These are phyloP conservation scores for Rhodotorula mucilaginosa DNA, from an alignment of 1,284 basidiomycete genomes.

Conservation along the genomic window DNA sequence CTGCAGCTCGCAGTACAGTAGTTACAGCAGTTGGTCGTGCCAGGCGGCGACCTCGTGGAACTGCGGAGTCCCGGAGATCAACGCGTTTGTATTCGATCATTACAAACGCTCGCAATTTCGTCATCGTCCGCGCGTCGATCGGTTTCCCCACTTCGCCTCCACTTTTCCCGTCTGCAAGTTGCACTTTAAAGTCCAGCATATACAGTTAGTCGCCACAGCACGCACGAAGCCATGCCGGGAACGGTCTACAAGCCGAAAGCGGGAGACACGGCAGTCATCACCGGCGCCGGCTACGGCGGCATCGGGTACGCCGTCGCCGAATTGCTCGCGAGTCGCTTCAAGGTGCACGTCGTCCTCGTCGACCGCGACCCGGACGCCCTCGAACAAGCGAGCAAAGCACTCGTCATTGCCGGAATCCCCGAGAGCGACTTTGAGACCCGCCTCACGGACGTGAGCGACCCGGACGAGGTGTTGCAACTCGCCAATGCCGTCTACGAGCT, in stretches of 20 bases:
- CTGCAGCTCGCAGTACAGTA: too few relatives aligned
- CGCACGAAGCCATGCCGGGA: too few relatives aligned
- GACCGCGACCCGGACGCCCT: constrained; percentile 30
- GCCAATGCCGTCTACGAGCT: constrained; percentile 26
- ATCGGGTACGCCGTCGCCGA: constrained; percentile 39
- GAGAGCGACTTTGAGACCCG: constrained; percentile 28
- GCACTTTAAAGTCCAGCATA: too few relatives aligned
- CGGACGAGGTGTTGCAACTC: constrained; percentile 27
- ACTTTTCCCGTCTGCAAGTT: background rate
- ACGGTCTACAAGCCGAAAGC: background rate
- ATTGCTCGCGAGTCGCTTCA: constrained; percentile 22
- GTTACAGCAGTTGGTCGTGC: too few relatives aligned
- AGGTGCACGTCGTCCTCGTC: constrained; percentile 34
- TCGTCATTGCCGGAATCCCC: constrained; percentile 17
- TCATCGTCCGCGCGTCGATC: background rate
- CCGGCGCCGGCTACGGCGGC: constrained; percentile 39
- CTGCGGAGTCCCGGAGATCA: too few relatives aligned
- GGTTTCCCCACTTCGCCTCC: background rate
- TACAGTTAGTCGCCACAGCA: too few relatives aligned
- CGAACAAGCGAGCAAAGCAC: background rate
- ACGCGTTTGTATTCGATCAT: too few relatives aligned
- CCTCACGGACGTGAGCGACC: constrained; percentile 32
- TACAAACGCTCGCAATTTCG: too few relatives aligned
- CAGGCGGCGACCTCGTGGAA: too few relatives aligned
- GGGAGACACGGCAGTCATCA: constrained; percentile 31